These are phyloP conservation scores for Citrullus mucosospermus DNA, from an alignment of 306 rosid genomes.

Conservation along the genomic window DNA sequence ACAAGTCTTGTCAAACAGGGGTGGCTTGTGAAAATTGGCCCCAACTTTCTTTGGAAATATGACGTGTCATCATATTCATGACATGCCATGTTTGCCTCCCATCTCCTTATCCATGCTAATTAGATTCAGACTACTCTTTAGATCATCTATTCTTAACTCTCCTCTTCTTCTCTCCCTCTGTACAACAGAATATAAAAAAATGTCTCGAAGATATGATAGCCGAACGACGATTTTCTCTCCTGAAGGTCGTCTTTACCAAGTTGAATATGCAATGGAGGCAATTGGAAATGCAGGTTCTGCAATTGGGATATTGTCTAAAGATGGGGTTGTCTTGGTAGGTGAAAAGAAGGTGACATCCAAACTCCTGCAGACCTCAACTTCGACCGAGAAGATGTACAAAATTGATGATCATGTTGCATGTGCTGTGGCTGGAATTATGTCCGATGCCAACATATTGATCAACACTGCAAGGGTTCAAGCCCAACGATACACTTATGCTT, in stretches of 20 bases:
- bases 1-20: neutral
- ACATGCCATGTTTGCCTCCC: neutral
- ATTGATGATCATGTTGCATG: conserved; percentile 34
- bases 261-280: conserved; percentile 35
- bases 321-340: conserved; percentile 29
- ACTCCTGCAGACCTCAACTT: conserved; percentile 30
- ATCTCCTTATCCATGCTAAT: neutral
- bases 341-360: conserved; percentile 33
- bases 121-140: neutral
- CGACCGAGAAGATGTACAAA: conserved; percentile 35
- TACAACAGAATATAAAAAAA: neutral
- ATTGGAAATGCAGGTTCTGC: conserved; percentile 35
- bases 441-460: conserved; percentile 31
- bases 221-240: conserved; percentile 31
- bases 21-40: neutral
- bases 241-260: conserved; percentile 32
- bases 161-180: neutral
- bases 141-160: neutral
- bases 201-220: conserved; percentile 35
- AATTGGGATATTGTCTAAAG: conserved; percentile 29
- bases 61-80: neutral
- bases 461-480: conserved; percentile 36
- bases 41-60: neutral
- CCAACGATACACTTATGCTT: conserved; percentile 24
- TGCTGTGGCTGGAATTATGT: conserved; percentile 35